A percentile compares a stretch with the other conserved stretches of the same genome.
These are phyloP conservation scores for Pythium rishiriense DNA, from an alignment of 352 stramenopile species.

Conservation along the genomic window DNA sequence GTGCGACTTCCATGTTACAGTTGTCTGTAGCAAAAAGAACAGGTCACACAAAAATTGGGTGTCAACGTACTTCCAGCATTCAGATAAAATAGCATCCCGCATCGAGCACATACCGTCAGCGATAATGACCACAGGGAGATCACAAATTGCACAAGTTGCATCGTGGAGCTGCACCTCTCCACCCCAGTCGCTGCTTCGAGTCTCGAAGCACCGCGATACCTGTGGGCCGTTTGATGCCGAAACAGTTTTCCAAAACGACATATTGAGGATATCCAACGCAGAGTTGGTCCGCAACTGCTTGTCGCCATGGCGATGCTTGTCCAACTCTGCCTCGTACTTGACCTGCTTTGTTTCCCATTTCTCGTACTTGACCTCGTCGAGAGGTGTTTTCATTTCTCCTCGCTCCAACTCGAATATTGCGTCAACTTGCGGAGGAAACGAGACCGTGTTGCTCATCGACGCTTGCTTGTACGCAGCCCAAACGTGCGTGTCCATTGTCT, in stretches of 20 bases:
- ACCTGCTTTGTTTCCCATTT: slow-evolving; percentile 56
- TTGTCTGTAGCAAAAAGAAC: slow-evolving; percentile 44
- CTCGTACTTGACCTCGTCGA: slow-evolving; percentile 51
- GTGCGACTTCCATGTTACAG: slow-evolving; percentile 66
- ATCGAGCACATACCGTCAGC: slow-evolving; percentile 47
- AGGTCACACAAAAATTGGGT: background rate
- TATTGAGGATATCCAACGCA: background rate
- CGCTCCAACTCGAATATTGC: slow-evolving; percentile 72
- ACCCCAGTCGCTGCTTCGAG: slow-evolving; percentile 85
- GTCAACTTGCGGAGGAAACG: slow-evolving; percentile 68
- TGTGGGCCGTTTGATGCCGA: background rate
- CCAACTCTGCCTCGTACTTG: slow-evolving; percentile 47
- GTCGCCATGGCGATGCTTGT: slow-evolving; percentile 4
- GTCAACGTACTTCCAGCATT: background rate
- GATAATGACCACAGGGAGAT: slow-evolving; percentile 84
- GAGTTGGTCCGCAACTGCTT: background rate
- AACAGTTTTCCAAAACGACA: slow-evolving; percentile 1
- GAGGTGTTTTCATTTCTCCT: slow-evolving; percentile 34
- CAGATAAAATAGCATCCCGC: background rate
- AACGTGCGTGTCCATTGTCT: slow-evolving; percentile 80
- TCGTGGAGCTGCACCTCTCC: slow-evolving; percentile 86
- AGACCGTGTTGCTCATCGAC: slow-evolving; percentile 44
- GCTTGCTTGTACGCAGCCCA: slow-evolving; percentile 80
- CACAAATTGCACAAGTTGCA: slow-evolving; percentile 66
- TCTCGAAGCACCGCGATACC: slow-evolving; percentile 63